phyloP scores from a whole-genome alignment of 129 eudicot genomes.

The Flaveria sonorensis region DNA sequence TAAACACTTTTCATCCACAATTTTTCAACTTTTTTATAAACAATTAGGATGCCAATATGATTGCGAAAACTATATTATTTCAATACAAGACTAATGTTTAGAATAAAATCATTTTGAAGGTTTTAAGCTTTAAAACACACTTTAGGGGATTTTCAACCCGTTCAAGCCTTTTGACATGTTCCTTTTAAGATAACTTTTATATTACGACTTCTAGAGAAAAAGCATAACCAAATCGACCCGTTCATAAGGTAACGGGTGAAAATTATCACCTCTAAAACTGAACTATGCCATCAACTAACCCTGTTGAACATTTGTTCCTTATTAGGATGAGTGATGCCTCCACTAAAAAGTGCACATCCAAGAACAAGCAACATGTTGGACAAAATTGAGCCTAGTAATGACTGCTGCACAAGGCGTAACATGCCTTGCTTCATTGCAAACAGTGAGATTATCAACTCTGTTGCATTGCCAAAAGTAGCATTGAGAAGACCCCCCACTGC shows the following conservation, averaged over 20 bases:
- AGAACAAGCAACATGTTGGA: conserved; percentile 83
- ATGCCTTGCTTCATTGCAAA: conserved; percentile 60
- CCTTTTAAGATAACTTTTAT: neutral
- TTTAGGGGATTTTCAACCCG: neutral
- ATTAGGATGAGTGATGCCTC: conserved; percentile 59
- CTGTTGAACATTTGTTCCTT: conserved; percentile 67
- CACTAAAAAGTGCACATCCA: conserved; percentile 75
- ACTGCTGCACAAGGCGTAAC: conserved; percentile 71
- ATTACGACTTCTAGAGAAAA: neutral
- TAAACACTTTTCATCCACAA: neutral
- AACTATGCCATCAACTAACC: conserved; percentile 39
- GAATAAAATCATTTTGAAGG: neutral
- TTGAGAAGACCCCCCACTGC: conserved; percentile 80
- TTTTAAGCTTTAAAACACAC: neutral
- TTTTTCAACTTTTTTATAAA: neutral
- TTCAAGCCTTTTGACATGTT: neutral
- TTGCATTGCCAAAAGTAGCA: conserved; percentile 87
- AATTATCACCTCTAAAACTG: neutral
- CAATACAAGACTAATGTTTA: neutral
- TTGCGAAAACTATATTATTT: neutral
- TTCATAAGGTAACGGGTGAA: neutral
- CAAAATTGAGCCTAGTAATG: conserved; percentile 73
- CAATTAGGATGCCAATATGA: neutral
- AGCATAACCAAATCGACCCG: neutral
- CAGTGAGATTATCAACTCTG: conserved; percentile 76